phyloP scores from a whole-genome alignment of 176 grass and related monocot species.

The bread wheat (Triticum aestivum) region DNA sequence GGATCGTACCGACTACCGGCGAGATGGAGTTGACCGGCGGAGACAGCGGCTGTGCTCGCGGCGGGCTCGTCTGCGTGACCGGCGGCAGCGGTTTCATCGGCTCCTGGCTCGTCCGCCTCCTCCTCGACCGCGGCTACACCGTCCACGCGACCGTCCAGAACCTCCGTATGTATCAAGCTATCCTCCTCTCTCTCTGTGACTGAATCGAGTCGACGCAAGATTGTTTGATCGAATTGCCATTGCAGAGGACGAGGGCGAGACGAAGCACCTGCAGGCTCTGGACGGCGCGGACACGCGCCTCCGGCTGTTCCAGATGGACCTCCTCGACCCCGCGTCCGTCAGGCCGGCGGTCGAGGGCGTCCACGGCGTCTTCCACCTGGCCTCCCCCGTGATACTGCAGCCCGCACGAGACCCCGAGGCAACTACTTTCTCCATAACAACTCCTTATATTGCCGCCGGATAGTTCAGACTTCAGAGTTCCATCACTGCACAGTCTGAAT shows the following conservation, averaged over 20 bases:
- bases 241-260: constrained; percentile 63
- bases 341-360: constrained; percentile 41
- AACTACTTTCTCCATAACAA: neutral
- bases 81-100: constrained; percentile 80
- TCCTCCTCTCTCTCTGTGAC: neutral
- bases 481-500: neutral
- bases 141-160: constrained; percentile 78
- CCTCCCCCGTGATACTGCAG: constrained; percentile 31
- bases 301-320: constrained; percentile 58
- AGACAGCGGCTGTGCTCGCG: neutral
- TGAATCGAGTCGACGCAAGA: too few relatives aligned
- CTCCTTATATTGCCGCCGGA: too few relatives aligned
- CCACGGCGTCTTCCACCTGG: constrained; percentile 60
- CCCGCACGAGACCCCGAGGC: constrained; percentile 42
- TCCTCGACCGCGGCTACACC: constrained; percentile 66
- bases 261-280: constrained; percentile 54
- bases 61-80: constrained; percentile 58
- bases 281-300: constrained; percentile 41
- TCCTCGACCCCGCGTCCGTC: constrained; percentile 42
- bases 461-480: neutral
- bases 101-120: constrained; percentile 69
- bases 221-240: too few relatives aligned
- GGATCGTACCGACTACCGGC: neutral
- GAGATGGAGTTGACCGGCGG: constrained; percentile 20
- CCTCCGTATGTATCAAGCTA: constrained; percentile 15